phyloP scores from a whole-genome alignment of 768 basidiomycete genomes.

The Boletellus sp. region DNA sequence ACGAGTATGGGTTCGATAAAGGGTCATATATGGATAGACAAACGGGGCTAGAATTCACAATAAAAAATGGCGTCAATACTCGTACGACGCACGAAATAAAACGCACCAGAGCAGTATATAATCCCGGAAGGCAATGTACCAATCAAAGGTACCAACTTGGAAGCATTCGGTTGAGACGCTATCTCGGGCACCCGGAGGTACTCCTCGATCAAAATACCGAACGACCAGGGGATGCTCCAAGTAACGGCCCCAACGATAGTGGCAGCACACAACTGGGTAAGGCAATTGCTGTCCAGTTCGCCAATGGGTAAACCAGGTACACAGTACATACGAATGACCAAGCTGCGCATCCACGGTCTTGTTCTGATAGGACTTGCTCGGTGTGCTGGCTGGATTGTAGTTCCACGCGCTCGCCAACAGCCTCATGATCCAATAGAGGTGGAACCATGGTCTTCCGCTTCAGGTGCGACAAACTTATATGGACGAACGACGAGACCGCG shows the following conservation, averaged over 20 bases:
- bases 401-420: not conserved
- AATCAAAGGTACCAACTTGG: not conserved
- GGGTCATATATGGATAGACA: not conserved
- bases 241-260: not conserved
- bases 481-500: too few species aligned
- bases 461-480: too few species aligned
- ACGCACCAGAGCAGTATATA: not conserved
- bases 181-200: conserved; percentile 1
- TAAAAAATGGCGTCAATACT: not conserved
- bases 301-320: too few species aligned
- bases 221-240: conserved; percentile 3
- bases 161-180: not conserved
- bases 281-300: not conserved
- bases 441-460: too few species aligned
- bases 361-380: not conserved
- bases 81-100: not conserved
- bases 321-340: conserved; percentile 1
- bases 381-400: not conserved
- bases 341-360: not conserved
- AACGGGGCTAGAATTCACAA: not conserved
- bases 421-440: not conserved
- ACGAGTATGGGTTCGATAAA: not conserved
- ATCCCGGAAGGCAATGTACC: not conserved
- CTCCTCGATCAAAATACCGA: not conserved
- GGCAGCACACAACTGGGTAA: not conserved